A percentile compares a stretch with the other conserved stretches of the same genome.
Evolutionary conservation across 805 yeast species (phyloP).

Genomic region (Kazachstania martiniae): DNA sequence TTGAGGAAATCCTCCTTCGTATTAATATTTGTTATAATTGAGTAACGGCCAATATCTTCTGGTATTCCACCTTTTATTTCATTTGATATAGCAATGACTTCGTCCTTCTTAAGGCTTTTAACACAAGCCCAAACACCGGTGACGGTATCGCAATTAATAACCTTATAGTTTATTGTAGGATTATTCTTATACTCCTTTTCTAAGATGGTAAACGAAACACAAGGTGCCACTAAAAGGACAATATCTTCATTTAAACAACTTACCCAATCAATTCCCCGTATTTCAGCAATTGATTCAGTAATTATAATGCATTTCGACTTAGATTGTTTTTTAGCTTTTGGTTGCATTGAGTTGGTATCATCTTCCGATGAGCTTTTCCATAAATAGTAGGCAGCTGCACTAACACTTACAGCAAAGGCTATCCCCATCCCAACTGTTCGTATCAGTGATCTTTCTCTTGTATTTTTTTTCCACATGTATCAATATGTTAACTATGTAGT

Average conservation of each 20-base stretch:
- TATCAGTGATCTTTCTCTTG: too few species aligned
- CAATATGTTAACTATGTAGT: too few species aligned
- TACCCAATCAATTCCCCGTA: constrained; percentile 11
- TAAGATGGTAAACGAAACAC: constrained; percentile 7
- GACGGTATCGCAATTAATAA: constrained; percentile 37
- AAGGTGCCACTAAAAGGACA: constrained; percentile 30
- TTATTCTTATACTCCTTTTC: constrained; percentile 12
- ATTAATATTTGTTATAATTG: constrained; percentile 9
- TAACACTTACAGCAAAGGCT: constrained; percentile 8
- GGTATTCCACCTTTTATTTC: constrained; percentile 24
- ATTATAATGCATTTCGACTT: constrained; percentile 13
- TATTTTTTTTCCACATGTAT: too few species aligned
- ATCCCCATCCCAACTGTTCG: constrained; percentile 5
- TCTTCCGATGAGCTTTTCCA: constrained; percentile 1
- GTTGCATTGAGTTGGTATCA: not conserved
- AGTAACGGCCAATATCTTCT: constrained; percentile 22
- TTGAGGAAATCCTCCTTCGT: not conserved
- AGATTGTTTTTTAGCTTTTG: not conserved
- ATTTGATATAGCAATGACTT: constrained; percentile 19
- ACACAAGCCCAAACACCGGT: constrained; percentile 45
- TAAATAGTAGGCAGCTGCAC: constrained; percentile 6
- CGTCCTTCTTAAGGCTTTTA: constrained; percentile 37
- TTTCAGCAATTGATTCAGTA: constrained; percentile 8
- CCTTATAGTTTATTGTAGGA: constrained; percentile 18
- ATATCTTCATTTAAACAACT: constrained; percentile 14